Evolutionary conservation across 2,329 filamentous ascomycete genomes (phyloP), one percentile per base, ranked within the genome.

Genomic region (Penicillium sp.): DNA sequence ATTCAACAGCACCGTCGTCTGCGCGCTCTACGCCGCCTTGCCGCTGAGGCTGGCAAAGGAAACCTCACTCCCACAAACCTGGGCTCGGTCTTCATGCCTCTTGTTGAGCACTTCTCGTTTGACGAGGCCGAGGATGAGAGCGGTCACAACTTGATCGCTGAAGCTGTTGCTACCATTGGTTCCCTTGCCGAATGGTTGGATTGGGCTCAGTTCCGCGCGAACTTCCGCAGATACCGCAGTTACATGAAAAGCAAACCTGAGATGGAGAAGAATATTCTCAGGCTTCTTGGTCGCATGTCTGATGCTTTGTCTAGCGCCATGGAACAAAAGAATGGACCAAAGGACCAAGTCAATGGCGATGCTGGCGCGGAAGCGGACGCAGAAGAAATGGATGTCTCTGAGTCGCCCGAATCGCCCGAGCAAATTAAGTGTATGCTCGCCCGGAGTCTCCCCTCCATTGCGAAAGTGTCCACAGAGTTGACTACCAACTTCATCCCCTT

Each of bases 101-200:
- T 99, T 18, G 79, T 97, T 9, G 94, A 99, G 67, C 92, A 96
- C 68, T 97, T 96, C 66, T 87, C 96, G 23, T 93, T 96, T 66
- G 88, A 91, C 53, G 85, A 88, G 54, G 84, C 83, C 4, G 88
- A 90, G 44, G 90, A 96, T 68, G 91, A 85, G 54, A 77, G 76
- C 43, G 80, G 90, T 33, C 88, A 95, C 61, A 93, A 91, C 45
- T 79, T 97, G 48, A 86, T 90, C 45, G 90, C 91, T 15, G 90
- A 96, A 70, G 86, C 93, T 5, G 87, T 91, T n/a, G 83, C 81
- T 9, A 88, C 91, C 0, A 87, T 99, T 53, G 87, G 89, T 2
- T 79, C 81, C 24, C 73, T 99, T 51, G 85, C 88, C 4, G 80
- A 83, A 56, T 90, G 85, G 54, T 74, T 99, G 13, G 90, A 94